These are phyloP conservation scores for Tricholomella constricta DNA, from an alignment of 768 basidiomycete species.

Conservation along the genomic window DNA sequence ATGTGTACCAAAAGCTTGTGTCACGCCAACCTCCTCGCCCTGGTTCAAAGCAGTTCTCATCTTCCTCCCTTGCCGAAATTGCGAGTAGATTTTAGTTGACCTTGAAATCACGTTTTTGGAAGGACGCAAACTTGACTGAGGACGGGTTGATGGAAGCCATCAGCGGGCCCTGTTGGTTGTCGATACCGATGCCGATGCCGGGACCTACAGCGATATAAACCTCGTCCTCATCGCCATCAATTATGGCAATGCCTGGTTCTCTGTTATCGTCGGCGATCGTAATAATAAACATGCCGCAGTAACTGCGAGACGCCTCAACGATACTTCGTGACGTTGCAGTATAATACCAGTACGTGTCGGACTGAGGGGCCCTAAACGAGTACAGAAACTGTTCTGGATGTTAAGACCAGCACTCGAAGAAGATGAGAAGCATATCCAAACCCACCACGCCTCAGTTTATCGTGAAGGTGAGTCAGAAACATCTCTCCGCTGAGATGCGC, in stretches of 20 bases:
- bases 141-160: neutral
- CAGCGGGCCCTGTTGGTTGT: neutral
- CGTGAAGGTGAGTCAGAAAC: no score
- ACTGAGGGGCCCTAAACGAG: neutral
- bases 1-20: no score
- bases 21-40: no score
- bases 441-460: no score
- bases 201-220: neutral
- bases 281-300: neutral
- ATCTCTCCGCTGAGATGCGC: no score
- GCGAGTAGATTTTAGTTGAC: neutral
- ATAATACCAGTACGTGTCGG: neutral
- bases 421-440: no score
- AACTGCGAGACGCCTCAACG: neutral
- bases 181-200: neutral
- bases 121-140: constrained; percentile 1
- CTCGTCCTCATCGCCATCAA: neutral
- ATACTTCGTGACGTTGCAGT: neutral
- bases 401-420: neutral
- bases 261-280: neutral
- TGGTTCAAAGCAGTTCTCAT: neutral
- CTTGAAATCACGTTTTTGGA: neutral
- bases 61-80: neutral
- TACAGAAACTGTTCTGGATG: neutral
- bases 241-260: neutral